Base-by-base conservation (phyloP, 2,329 filamentous ascomycete genomes). In the Apiospora rasikravindrae region DNA sequence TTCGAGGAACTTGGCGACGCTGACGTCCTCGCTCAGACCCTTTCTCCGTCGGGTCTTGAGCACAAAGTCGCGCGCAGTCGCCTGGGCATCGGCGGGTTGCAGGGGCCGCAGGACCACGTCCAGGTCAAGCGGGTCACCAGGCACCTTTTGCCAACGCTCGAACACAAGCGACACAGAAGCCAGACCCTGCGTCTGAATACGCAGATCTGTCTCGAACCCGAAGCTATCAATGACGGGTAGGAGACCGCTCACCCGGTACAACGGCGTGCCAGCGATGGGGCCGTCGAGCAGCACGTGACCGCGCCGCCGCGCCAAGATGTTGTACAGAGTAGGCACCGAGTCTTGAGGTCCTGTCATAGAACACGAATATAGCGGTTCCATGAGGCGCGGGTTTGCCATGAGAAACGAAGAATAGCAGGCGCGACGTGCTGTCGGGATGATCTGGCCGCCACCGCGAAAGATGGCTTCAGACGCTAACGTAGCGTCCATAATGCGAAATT, bases 211-310 rank as follows among this genome's bases (percentile, higher is more conserved):
- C 86, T 99, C 96, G 83, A 99, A 98, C 26, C 96, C 96, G 79
- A 99, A 99, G 42, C 92, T 95, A 85, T 99, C 96, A 80, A 99
- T 98, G 73, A 98, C 96, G 13, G 96, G 96, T 71, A 99, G 91
- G 69, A 98, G 87, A 4, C 96, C 96, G 78, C 92, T 93, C 70
- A 98, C 95, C 29, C 93, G 92, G 83, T 98, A 98, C 14, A 99
- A 88, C 5, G 96, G 96, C 13, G 96, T 98, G 33, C 96, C 96
- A 0, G 96, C 95, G 73, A 99, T 94, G 19, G 95, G 95, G 0
- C 94, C 94, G 80, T 99, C 96, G n/a, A 93, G 92, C 37, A 99
- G 87, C 40, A 99, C 96, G 82, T 99, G 96, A 0, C 96, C 96
- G 77, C 96, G 88, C 73, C 96, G 91, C 69, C 94, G 90, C 8